Percentiles rank a stretch among this genome's conserved stretches.
Conservation (phyloP, 2,329 filamentous ascomycete genomes). For the Sarocladium kiliense region DNA sequence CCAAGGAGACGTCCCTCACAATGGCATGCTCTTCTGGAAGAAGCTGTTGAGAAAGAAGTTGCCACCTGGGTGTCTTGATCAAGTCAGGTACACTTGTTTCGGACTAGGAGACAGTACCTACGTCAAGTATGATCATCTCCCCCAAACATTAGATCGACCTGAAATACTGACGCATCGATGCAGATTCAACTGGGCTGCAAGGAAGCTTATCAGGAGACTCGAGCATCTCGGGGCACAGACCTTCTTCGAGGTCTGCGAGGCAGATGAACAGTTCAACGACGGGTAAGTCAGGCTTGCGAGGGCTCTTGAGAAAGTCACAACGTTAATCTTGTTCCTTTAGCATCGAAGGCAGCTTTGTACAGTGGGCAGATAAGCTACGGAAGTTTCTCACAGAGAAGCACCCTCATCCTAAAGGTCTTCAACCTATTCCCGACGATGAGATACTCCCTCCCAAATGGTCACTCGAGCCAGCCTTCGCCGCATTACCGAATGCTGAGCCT, state of each 20-base stretch:
- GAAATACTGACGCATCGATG: not conserved
- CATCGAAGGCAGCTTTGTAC: slow-evolving; percentile 74
- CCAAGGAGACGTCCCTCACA: slow-evolving; percentile 86
- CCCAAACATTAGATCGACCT: not conserved
- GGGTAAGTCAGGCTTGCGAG: slow-evolving; percentile 52
- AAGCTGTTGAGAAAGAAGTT: slow-evolving; percentile 75
- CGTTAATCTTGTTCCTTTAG: slow-evolving; percentile 34
- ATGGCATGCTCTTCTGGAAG: slow-evolving; percentile 79
- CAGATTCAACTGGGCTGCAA: slow-evolving; percentile 88
- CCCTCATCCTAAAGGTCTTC: slow-evolving; percentile 61
- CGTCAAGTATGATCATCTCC: slow-evolving; percentile 59
- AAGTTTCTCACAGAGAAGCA: slow-evolving; percentile 60
- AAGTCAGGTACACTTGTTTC: slow-evolving; percentile 75
- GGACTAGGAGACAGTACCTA: slow-evolving; percentile 95
- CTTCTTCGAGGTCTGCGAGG: slow-evolving; percentile 75
- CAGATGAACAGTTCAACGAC: slow-evolving; percentile 89
- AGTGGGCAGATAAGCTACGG: slow-evolving; percentile 68
- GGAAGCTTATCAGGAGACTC: slow-evolving; percentile 81
- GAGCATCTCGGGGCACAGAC: slow-evolving; percentile 75
- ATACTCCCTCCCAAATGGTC: slow-evolving; percentile 69
- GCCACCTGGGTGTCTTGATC: slow-evolving; percentile 60
- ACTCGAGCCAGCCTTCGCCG: slow-evolving; percentile 21
- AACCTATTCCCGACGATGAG: slow-evolving; percentile 68
- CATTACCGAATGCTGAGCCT: not conserved
- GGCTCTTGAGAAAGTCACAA: not conserved